Evolutionary conservation across 441 rosid species (phyloP), one percentile per base, ranked within the genome.

Genomic region (Arabidopsis lyrata): DNA sequence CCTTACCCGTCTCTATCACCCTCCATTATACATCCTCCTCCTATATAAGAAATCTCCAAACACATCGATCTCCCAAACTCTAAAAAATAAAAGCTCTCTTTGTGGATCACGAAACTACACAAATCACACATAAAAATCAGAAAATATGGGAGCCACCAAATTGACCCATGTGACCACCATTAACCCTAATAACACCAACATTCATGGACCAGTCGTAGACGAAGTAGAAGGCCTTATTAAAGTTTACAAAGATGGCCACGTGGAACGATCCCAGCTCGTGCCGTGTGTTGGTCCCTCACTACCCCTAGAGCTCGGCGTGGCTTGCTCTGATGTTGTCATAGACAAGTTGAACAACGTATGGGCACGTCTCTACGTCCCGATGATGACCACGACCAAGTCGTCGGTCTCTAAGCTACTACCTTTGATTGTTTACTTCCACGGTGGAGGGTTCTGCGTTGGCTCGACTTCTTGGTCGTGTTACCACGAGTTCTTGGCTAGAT

Each of bases 381-480:
- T 24, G 12, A 56, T 41, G 39, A 22, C 61, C 22, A 38, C 52
- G 13, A 48, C n/a, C 73, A 60, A 60, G 18, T 34, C 47, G 2
- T 38, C 65, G 48, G 74, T 48, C 44, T 60, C 76, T 13, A 81
- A 78, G 65, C 77, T 86, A 2, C 77, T 86, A 2, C 93, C 90
- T 76, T 59, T 88, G 50, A 54, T 90, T 13, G 84, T 90, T 14
- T 92, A 92, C 76, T 90, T 92, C 83, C 96, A 92, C 39, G 96
- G 96, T 34, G 98, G 98, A 44, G 98, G 96, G 5, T 92, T 92
- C 44, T 92, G 95, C 27, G 80, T 89, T 1, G 96, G 98, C 55
- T 89, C 96, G 2, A 84, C 92, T 45, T 86, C 95, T 50, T 89
- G 98, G 98, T 82, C 72, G 48, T 85, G 95, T 80, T 90, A 92